These are phyloP conservation scores for Glonium stellatum DNA, from an alignment of 495 filamentous ascomycete genomes.

Conservation along the genomic window DNA sequence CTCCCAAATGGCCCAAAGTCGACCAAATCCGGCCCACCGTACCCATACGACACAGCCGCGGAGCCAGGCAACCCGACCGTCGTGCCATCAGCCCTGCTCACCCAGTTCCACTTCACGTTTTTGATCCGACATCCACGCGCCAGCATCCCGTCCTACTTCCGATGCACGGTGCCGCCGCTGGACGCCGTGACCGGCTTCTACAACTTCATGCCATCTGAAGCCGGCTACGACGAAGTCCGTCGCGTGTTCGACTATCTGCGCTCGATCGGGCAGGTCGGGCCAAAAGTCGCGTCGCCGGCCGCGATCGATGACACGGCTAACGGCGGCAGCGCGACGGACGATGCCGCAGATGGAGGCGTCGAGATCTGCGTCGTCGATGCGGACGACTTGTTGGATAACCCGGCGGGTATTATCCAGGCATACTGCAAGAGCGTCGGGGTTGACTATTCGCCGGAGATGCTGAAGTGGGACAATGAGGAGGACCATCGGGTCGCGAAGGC, in stretches of 20 bases:
- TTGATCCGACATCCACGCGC: conserved; percentile 86
- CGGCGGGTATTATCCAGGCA: conserved; percentile 60
- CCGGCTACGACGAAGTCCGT: conserved; percentile 83
- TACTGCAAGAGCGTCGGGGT: conserved; percentile 76
- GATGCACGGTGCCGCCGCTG: conserved; percentile 89
- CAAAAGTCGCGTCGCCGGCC: conserved; percentile 43
- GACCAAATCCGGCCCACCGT: conserved; percentile 35
- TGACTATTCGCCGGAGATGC: conserved; percentile 63
- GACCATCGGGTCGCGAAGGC: conserved; percentile 56
- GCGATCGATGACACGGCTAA: neutral
- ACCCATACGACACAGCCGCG: conserved; percentile 50
- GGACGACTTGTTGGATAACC: conserved; percentile 84
- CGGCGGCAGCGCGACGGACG: conserved; percentile 23
- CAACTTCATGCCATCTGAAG: conserved; percentile 75
- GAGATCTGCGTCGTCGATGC: conserved; percentile 90
- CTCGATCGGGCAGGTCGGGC: conserved; percentile 54
- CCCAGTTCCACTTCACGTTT: conserved; percentile 88
- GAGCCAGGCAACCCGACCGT: conserved; percentile 75
- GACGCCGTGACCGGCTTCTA: conserved; percentile 75
- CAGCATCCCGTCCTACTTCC: conserved; percentile 86
- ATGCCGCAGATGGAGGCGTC: conserved; percentile 33
- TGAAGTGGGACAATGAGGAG: conserved; percentile 70
- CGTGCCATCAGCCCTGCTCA: conserved; percentile 60
- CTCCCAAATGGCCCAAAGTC: conserved; percentile 16
- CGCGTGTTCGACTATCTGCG: conserved; percentile 76